These are phyloP conservation scores for Mortierella sp. DNA, from an alignment of 371 early-diverging fungal species.

Conservation along the genomic window DNA sequence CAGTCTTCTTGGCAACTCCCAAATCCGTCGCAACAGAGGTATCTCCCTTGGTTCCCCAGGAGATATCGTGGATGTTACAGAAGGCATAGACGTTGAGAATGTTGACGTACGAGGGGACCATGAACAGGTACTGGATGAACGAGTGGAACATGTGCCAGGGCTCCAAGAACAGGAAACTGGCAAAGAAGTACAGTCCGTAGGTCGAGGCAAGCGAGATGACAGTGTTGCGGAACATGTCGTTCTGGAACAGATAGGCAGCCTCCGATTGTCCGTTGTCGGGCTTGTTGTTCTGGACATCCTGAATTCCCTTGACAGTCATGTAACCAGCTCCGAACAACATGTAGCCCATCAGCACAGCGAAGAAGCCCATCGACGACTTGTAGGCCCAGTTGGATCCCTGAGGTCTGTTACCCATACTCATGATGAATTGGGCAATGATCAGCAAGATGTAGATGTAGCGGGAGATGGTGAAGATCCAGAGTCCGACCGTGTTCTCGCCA, in stretches of 20 bases:
- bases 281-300: conserved; percentile 46
- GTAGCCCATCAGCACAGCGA: conserved; percentile 70
- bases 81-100: conserved; percentile 78
- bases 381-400: conserved; percentile 83
- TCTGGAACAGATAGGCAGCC: conserved; percentile 49
- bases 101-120: conserved; percentile 74
- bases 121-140: conserved; percentile 71
- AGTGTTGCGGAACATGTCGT: conserved; percentile 67
- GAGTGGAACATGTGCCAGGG: conserved; percentile 80
- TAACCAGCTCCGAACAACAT: conserved; percentile 63
- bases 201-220: conserved; percentile 71
- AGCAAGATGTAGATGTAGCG: conserved; percentile 75
- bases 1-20: conserved; percentile 71
- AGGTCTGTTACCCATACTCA: conserved; percentile 86
- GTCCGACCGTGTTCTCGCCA: conserved; percentile 52
- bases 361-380: conserved; percentile 68
- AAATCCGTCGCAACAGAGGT: conserved; percentile 69
- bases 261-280: conserved; percentile 16
- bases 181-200: conserved; percentile 74
- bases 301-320: conserved; percentile 64
- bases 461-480: conserved; percentile 62
- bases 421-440: conserved; percentile 74
- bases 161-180: conserved; percentile 71
- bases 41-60: conserved; percentile 97
- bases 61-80: conserved; percentile 79